phyloP scores from a whole-genome alignment of 371 early-diverging fungal genomes.

The Rhizopus microsporus region DNA sequence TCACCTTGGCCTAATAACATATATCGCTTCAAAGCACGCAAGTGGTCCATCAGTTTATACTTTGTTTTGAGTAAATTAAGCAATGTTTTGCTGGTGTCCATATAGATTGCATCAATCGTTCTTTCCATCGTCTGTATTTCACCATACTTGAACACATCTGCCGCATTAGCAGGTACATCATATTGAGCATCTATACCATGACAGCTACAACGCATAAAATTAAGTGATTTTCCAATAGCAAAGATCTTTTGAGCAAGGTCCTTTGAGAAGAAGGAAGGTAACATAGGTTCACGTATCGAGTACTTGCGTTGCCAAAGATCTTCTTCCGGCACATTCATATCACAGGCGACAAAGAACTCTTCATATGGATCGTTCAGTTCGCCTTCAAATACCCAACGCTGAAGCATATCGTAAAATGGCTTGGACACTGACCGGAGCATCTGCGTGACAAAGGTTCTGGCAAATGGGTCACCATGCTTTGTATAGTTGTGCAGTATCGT shows the following conservation, averaged over 20 bases:
- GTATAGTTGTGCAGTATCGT: constrained; percentile 79
- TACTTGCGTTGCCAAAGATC: constrained; percentile 86
- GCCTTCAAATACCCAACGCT: constrained; percentile 94
- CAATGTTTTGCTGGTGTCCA: constrained; percentile 69
- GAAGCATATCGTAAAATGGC: constrained; percentile 90
- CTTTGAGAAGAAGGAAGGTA: constrained; percentile 80
- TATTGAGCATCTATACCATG: constrained; percentile 57
- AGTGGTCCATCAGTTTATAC: constrained; percentile 83
- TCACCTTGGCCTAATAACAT: constrained; percentile 96
- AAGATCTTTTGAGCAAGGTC: constrained; percentile 89
- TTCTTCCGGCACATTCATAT: constrained; percentile 56
- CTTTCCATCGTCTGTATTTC: constrained; percentile 70
- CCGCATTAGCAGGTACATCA: constrained; percentile 3
- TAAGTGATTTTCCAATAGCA: constrained; percentile 91
- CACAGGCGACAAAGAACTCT: constrained; percentile 88
- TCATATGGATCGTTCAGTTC: constrained; percentile 91
- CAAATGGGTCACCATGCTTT: constrained; percentile 90
- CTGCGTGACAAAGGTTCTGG: constrained; percentile 75
- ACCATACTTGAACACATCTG: constrained; percentile 63
- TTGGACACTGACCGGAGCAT: constrained; percentile 77
- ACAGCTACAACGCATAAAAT: constrained; percentile 89
- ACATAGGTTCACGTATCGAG: constrained; percentile 70
- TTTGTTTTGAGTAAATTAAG: constrained; percentile 72
- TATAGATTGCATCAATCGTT: constrained; percentile 76
- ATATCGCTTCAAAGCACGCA: constrained; percentile 85